Evolutionary conservation across 805 yeast species (phyloP), one percentile per base, ranked within the genome.

Genomic region (Lipomyces yamanashiensis): DNA sequence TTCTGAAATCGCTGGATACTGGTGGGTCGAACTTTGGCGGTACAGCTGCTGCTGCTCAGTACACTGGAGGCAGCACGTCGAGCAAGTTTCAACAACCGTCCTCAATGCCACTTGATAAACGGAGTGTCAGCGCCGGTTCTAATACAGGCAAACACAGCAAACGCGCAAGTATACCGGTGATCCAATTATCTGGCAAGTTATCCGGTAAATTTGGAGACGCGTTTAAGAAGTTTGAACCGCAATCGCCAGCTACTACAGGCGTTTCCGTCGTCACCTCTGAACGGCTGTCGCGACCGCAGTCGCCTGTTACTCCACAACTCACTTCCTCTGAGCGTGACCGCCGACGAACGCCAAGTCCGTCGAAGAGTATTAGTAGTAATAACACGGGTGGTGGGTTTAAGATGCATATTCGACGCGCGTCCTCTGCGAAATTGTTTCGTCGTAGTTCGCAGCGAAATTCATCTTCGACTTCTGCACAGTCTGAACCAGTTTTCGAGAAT

Each of bases 121-220:
- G 62, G 21, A 58, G 61, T 50, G 36, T 49, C 15, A 59, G 63
- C 58, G 49, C 44, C 15, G 64, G 59, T 3, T 61, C 64, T 3
- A 55, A 17, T 19, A n/a, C 50, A n/a, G 55, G 50, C 8, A 57
- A 62, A 59, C 64, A 66, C 23, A 40, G 53, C 39, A 66, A 63
- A 37, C 51, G 63, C 12, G 59, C 67, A 10, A 66, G 67, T 37
- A 55, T 62, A 53, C 52, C 65, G 2, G 55, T 45, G 7, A 36
- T 49, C 43, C 33, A 44, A 48, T 39, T 45, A 2, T 15, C 53
- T 8, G 53, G 51, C 41, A 55, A 40, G 28, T 15, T 66, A 12
- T 43, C 64, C 7, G 69, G 67, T 9, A 66, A 66, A 34, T 63
- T 66, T 59, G 67, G 68, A 34, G 69, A 66, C 13, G 69, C 69